Evolutionary conservation across 139 green algal species (phyloP), one percentile per base, ranked within the genome.

Genomic region (Auxenochlorella protothecoides): DNA sequence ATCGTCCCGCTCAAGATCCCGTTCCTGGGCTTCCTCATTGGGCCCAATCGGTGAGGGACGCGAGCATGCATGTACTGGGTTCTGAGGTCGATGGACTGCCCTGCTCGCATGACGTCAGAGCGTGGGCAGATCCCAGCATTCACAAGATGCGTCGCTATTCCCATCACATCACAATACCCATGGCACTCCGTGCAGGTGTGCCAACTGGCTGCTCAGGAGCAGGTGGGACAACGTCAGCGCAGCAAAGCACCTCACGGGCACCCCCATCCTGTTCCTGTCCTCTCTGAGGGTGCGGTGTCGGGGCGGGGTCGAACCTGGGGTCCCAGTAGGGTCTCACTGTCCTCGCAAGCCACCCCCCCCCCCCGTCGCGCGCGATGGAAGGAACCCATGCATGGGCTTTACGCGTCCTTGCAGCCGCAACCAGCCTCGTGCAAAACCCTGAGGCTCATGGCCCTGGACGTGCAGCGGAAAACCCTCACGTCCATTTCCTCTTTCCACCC

Each of bases 121-220:
- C 27, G 27, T 44, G 27, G 27, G 27, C 27, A 44, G 27, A 44
- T 44, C 27, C 27, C 27, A 44, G 27, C 27, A 44, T 44, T 44
- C 27, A 44, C 27, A 44, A 44, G 27, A 44, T 44, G 27, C 27
- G 27, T 44, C 27, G 27, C 27, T 44, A 44, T 44, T 44, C 27
- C 27, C 27, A 44, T 44, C 27, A 44, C 27, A 44, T 44, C 8
- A 53, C 10, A 7, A 9, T 59, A 11, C 15, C 63, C 44, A 7
- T n/a, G 9, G 7, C 14, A 5, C 44, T 5, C 11, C 63, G 8
- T 44, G 15, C 72, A 78, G 76, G 66, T 65, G 54, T 10, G 73
- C 53, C 73, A 97, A 97, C 79, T 93, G 81, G 44, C 77, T 97
- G 59, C 81, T 97, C 11, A 85, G 89, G 65, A 95, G 93, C 73